Evolutionary conservation across 176 grass and related monocot genomes (phyloP), one percentile per base, ranked within the genome.

Genomic region (Cenchrus purpureus): DNA sequence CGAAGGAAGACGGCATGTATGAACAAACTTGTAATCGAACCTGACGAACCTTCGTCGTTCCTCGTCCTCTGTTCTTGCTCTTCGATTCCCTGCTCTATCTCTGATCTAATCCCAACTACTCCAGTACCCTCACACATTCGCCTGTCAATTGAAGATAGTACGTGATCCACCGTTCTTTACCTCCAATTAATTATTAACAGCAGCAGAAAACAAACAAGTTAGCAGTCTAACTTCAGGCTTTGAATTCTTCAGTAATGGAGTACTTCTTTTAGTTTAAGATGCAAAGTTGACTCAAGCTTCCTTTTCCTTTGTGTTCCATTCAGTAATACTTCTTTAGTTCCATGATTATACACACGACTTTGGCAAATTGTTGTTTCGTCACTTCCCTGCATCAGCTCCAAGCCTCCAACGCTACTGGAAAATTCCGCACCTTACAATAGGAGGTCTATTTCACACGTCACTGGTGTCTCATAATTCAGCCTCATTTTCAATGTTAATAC

Each of bases 221-320:
- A 43, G 46, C 8, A 15, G 55, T 77, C 71, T 61, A 61, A 61
- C 8, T 3, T 65, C 17, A 52, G 13, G 28, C 28, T 59, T 69
- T 68, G 69, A 68, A 89, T 19, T 20, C 45, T 60, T 45, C 52
- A 68, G n/a, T 64, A 6, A 80, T 25, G 25, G 25, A 25, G 25
- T 40, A 40, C 37, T 40, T 4, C 37, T 40, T 40, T 40, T 40
- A 40, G 2, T 40, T 8, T 9, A 16, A 28, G 52, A 31, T 55
- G 48, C n/a, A 48, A 15, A 17, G 25, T 57, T 78, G 25, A 78
- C 75, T 44, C 4, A 78, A 72, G 16, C 32, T 31, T 63, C 16
- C 74, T 50, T 44, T 31, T 63, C 16, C 74, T 50, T 44, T 40
- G 25, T n/a, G 57, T 20, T 56, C 48, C 37, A 48, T 34, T 49